Base-by-base conservation (phyloP, 2,329 filamentous ascomycete genomes). In the Calonectria pseudoturangicola region DNA sequence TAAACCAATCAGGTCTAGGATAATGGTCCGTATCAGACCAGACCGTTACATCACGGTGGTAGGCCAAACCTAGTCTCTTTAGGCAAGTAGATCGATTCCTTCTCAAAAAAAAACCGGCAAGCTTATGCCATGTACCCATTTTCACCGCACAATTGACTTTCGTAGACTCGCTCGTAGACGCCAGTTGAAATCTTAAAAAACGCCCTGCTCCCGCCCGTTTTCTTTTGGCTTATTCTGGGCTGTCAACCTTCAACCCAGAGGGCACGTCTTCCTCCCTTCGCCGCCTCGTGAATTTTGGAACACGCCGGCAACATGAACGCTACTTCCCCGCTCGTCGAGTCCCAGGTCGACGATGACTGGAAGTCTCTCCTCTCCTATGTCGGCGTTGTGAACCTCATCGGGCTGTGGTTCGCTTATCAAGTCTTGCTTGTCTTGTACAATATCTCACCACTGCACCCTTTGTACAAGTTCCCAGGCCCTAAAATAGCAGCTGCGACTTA, bases 71-170 rank as follows among this genome's bases (percentile, higher is more conserved):
- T 60, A 60, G 54, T 60, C 54, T 25, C 54, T 16, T 48, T 39
- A 41, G 21, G 54, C 33, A 10, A 36, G 54, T 39, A 60, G 54
- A 60, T 60, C 54, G 30, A 54, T 39, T 60, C 54, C 54, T 60
- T 6, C 25, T 36, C 54, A 41, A 41, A 48, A 60, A 36, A 36
- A 60, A 33, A 21, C 21, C n/a, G n/a, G 39, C 33, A 25, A 18
- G 12, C 54, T 60, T 21, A 21, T 28, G 33, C 54, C 33, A 60
- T 41, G 54, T 39, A 21, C 54, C 54, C 33, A 36, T 60, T 60
- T 60, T 60, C 54, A 60, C 54, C 54, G 54, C 54, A 39, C 21
- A 60, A 60, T 60, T 60, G 54, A 60, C 54, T 60, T 60, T 60
- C 15, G 33, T 25, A 25, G 21, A 18, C 15, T 21, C 54, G 4